phyloP scores from a whole-genome alignment of 768 basidiomycete species.

The Fomitopsis serialis region DNA sequence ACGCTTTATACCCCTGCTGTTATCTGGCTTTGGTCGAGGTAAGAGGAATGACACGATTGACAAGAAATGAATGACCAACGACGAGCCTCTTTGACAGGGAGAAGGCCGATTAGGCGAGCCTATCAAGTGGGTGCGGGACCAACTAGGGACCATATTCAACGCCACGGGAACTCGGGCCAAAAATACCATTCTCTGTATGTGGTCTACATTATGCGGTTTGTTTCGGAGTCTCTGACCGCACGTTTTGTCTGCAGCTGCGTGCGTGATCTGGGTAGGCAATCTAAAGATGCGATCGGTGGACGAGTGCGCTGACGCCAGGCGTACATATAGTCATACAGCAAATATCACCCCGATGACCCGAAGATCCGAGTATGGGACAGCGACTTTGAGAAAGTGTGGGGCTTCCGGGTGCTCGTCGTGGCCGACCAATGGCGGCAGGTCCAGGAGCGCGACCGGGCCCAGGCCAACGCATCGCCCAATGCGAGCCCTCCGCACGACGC shows the following conservation, averaged over 20 bases:
- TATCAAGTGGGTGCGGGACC: slow-evolving; percentile 32
- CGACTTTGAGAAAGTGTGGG: slow-evolving; percentile 65
- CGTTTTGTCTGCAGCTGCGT: slow-evolving; percentile 53
- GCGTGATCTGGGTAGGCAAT: slow-evolving; percentile 53
- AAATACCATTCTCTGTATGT: slow-evolving; percentile 41
- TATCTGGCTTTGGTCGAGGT: slow-evolving; percentile 61
- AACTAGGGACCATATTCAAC: slow-evolving; percentile 33
- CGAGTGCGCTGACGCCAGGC: background rate
- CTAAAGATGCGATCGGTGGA: background rate
- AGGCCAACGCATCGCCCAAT: background rate
- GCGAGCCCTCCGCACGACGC: background rate
- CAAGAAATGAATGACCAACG: background rate
- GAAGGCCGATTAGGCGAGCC: slow-evolving; percentile 16
- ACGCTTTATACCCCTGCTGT: slow-evolving; percentile 66
- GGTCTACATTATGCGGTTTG: background rate
- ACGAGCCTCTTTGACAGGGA: slow-evolving; percentile 8
- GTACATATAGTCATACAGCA: slow-evolving; percentile 51
- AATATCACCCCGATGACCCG: slow-evolving; percentile 55
- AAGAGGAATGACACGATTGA: slow-evolving; percentile 22
- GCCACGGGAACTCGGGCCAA: slow-evolving; percentile 36
- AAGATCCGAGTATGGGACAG: slow-evolving; percentile 52
- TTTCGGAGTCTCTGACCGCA: slow-evolving; percentile 33
- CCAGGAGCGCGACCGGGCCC: slow-evolving; percentile 15
- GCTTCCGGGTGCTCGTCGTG: slow-evolving; percentile 34
- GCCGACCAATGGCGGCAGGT: slow-evolving; percentile 23